Evolutionary conservation across 208 protist genomes (phyloP), one percentile per base, ranked within the genome.

Genomic region (Histomonas meleagridis): DNA sequence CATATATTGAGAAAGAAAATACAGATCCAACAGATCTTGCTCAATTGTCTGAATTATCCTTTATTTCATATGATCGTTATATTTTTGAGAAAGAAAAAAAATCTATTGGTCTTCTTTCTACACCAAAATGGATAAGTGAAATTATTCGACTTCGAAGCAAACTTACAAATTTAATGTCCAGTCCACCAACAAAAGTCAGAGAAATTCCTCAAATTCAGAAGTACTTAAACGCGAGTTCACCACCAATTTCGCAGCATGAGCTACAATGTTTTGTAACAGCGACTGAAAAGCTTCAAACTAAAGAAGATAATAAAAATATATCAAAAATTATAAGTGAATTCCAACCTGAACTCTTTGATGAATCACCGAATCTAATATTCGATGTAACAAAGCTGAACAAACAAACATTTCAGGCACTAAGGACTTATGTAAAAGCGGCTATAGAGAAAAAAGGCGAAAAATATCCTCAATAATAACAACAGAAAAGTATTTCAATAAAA

Each of bases 221-320:
- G 38, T n/a, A n/a, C n/a, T n/a, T n/a, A n/a, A n/a, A n/a, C n/a
- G 40, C 76, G 38, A 46, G 55, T 1, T 16, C n/a, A 1, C 76
- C 76, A 55, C 16, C 43, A 51, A 86, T 86, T 18, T 26, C 26
- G n/a, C 46, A 86, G 26, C 43, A 86, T 7, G 76, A 86, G 28
- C 35, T 86, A 4, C 23, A n/a, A 1, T 43, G 40, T 57, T 86
- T 86, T 28, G 76, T 86, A 26, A 40, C 51, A 38, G 76, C 76
- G 0, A 35, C 76, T 38, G 46, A 55, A 38, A 55, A 38, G 32
- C 43, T 86, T 16, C 18, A 51, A 49, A 43, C 76, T 38, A 46
- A 86, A 16, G 76, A 86, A 55, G 76, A 86, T 18, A 86, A 86
- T 16, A 86, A 86, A 18, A 46, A 86, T 38, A 51, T 86, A 12